These are phyloP conservation scores for Beauveria pseudobassiana DNA, from an alignment of 2,329 filamentous ascomycete species.

Conservation along the genomic window DNA sequence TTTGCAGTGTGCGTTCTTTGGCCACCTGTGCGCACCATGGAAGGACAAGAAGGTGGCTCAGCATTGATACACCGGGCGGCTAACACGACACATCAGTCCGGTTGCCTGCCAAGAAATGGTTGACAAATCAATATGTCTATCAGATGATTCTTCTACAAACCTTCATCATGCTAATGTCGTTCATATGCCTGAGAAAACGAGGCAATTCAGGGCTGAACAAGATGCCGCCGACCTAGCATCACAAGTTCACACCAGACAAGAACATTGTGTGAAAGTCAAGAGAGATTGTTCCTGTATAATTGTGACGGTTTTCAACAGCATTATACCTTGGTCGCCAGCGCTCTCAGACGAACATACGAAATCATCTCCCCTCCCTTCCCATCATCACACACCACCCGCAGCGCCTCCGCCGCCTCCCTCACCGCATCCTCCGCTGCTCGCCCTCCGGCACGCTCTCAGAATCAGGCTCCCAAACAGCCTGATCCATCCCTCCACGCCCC, in stretches of 20 bases:
- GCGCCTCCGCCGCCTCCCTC: constrained; percentile 44
- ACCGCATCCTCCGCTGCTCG: constrained; percentile 45
- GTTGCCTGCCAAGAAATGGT: neutral
- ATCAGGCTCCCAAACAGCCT: constrained; percentile 54
- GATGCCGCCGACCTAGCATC: too few species aligned
- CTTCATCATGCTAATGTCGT: too few species aligned
- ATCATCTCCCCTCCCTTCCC: constrained; percentile 50
- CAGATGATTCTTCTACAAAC: too few species aligned
- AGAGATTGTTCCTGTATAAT: too few species aligned
- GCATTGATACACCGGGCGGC: neutral
- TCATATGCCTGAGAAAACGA: too few species aligned
- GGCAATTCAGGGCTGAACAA: too few species aligned
- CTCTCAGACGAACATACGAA: constrained; percentile 47
- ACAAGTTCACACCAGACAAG: too few species aligned
- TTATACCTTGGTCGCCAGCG: constrained; percentile 33
- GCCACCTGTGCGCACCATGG: neutral
- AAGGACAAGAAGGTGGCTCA: neutral
- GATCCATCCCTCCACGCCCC: constrained; percentile 60
- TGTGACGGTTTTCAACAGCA: neutral
- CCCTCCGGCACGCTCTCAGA: constrained; percentile 41
- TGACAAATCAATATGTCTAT: too few species aligned
- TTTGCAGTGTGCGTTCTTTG: neutral
- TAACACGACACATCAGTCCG: neutral
- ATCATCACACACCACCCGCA: constrained; percentile 47
- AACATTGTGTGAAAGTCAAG: too few species aligned